Percentiles rank a stretch among this genome's conserved stretches.
phyloP scores from a whole-genome alignment of 768 basidiomycete genomes.

The Coprinopsis strossmayeri region DNA sequence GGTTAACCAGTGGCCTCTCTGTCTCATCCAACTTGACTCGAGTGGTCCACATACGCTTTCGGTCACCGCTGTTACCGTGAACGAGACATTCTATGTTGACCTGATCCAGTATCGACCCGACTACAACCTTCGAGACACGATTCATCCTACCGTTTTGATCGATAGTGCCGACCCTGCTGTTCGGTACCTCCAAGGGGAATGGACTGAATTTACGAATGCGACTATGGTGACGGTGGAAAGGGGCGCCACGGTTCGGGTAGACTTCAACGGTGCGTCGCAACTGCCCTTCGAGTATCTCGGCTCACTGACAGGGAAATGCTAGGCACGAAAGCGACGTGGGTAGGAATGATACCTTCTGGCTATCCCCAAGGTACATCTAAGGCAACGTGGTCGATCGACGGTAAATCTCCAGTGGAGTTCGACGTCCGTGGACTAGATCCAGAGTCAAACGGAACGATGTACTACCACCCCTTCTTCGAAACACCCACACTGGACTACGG shows the following conservation, averaged over 20 bases:
- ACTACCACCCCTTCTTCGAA: not conserved
- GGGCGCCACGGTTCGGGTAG: conserved; percentile 15
- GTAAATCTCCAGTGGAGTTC: conserved; percentile 15
- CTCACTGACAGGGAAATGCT: not conserved
- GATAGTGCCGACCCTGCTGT: conserved; percentile 16
- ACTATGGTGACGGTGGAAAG: conserved; percentile 13
- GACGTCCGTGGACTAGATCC: conserved; percentile 12
- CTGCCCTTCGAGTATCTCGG: not conserved
- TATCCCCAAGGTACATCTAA: conserved; percentile 11
- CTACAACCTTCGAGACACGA: not conserved
- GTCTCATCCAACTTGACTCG: not conserved
- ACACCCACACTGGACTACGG: not conserved
- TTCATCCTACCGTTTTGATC: conserved; percentile 15
- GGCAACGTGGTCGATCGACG: conserved; percentile 21
- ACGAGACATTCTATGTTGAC: conserved; percentile 16
- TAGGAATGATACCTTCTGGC: conserved; percentile 16
- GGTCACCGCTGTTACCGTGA: conserved; percentile 4
- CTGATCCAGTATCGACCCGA: conserved; percentile 14
- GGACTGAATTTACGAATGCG: conserved; percentile 12
- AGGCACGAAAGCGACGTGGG: conserved; percentile 22
- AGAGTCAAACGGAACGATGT: not conserved
- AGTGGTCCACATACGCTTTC: not conserved
- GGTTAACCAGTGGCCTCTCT: conserved; percentile 2
- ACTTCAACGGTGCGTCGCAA: conserved; percentile 18
- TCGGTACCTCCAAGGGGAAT: conserved; percentile 14